Evolutionary conservation across 2,329 filamentous ascomycete species (phyloP).

Genomic region (Aspergillus phoenicis): DNA sequence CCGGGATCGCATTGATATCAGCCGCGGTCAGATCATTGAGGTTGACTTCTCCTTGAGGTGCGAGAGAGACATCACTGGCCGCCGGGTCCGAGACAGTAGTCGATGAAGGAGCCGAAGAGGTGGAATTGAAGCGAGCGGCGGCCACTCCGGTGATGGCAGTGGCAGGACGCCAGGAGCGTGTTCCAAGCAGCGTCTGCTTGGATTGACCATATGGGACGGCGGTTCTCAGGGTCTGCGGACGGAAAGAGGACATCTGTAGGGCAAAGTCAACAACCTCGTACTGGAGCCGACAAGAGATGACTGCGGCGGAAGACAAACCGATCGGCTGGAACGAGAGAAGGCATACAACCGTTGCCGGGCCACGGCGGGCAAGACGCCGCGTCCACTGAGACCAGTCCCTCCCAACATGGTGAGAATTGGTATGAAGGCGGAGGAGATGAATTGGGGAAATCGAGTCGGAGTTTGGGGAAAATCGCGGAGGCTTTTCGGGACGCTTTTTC

Average conservation of each 20-base stretch:
- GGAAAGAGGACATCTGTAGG: slow-evolving; percentile 40
- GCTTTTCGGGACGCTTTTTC: slow-evolving; percentile 18
- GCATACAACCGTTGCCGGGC: slow-evolving; percentile 32
- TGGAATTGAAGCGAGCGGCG: slow-evolving; percentile 44
- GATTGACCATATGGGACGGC: slow-evolving; percentile 24
- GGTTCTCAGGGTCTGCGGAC: slow-evolving; percentile 28
- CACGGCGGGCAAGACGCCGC: slow-evolving; percentile 47
- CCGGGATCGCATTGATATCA: slow-evolving; percentile 62
- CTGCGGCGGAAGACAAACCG: slow-evolving; percentile 32
- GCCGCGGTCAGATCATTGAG: slow-evolving; percentile 14
- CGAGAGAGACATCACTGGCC: slow-evolving; percentile 14
- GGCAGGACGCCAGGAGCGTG: slow-evolving; percentile 26
- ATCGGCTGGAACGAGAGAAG: slow-evolving; percentile 35
- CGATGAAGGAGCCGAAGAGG: slow-evolving; percentile 25
- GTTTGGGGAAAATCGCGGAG: slow-evolving; percentile 13
- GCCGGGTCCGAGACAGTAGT: slow-evolving; percentile 16
- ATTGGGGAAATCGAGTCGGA: not conserved
- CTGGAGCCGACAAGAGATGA: not conserved
- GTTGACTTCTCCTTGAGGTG: slow-evolving; percentile 18
- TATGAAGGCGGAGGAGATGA: slow-evolving; percentile 16
- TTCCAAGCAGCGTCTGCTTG: slow-evolving; percentile 25
- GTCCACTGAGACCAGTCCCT: slow-evolving; percentile 56
- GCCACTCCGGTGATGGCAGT: slow-evolving; percentile 26
- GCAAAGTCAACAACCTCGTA: slow-evolving; percentile 24
- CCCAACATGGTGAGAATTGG: slow-evolving; percentile 54